A percentile compares a stretch with the other conserved stretches of the same genome.
phyloP scores from a whole-genome alignment of 2,329 filamentous ascomycete species.

The Colletotrichum sp. region DNA sequence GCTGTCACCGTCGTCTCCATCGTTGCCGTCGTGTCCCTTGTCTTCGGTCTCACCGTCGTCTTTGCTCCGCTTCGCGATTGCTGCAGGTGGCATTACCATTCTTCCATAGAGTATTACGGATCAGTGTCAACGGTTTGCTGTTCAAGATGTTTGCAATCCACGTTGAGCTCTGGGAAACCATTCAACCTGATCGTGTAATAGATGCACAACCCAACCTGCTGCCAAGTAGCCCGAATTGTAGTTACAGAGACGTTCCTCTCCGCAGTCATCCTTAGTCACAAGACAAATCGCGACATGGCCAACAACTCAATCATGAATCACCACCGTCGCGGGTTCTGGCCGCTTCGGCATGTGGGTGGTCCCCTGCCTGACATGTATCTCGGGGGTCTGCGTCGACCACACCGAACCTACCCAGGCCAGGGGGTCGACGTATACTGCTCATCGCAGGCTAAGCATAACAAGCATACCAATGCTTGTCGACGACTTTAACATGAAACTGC shows the following conservation, averaged over 20 bases:
- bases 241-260: background rate
- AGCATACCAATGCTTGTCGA: background rate
- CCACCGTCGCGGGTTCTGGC: background rate
- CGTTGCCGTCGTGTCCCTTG: background rate
- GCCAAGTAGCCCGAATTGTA: background rate
- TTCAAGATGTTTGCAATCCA: background rate
- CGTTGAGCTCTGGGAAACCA: background rate
- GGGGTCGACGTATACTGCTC: background rate
- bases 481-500: background rate
- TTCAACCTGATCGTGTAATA: background rate
- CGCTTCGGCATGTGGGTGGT: background rate
- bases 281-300: background rate
- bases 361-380: background rate
- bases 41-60: background rate
- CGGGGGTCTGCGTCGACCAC: background rate
- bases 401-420: background rate
- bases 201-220: background rate
- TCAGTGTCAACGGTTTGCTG: background rate
- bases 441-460: background rate
- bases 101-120: background rate
- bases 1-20: rapidly evolving
- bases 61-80: background rate
- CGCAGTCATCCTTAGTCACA: background rate
- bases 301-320: background rate
- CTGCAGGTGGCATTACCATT: background rate